Evolutionary conservation across 257 asterid genomes (phyloP).

Genomic region (Haberlea rhodopensis): DNA sequence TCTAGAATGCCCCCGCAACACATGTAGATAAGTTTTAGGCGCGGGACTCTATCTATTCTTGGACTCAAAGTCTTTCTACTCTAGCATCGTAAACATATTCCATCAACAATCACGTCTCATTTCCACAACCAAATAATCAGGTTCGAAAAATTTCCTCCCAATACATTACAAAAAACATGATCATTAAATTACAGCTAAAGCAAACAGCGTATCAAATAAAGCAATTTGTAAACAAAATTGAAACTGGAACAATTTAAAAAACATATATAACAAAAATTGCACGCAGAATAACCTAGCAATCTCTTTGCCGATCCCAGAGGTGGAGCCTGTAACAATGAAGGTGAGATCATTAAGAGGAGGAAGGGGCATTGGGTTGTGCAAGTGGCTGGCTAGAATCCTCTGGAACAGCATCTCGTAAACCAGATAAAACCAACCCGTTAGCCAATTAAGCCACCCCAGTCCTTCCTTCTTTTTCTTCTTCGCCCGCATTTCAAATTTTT

Average conservation of each 20-base stretch:
- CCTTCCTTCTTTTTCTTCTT: constrained; percentile 50
- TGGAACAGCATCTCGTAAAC: constrained; percentile 83
- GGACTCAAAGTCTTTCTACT: no score
- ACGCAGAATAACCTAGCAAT: constrained; percentile 50
- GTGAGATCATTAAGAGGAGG: constrained; percentile 77
- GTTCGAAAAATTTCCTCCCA: no score
- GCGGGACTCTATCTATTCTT: no score
- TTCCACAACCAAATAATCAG: no score
- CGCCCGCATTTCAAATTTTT: constrained; percentile 12
- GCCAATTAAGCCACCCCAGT: constrained; percentile 90
- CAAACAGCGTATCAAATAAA: not conserved
- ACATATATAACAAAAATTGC: not conserved
- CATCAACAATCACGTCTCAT: not conserved
- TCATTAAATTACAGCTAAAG: not conserved
- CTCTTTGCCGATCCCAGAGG: constrained; percentile 96
- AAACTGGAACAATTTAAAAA: no score
- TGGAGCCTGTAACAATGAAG: constrained; percentile 90
- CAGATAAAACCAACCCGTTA: constrained; percentile 68
- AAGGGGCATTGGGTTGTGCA: constrained; percentile 79
- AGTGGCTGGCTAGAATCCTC: constrained; percentile 88
- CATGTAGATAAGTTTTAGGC: no score
- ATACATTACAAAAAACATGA: no score
- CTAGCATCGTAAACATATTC: no score
- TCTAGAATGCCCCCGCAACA: no score
- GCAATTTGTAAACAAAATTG: not conserved